Conservation (phyloP, 2,329 filamentous ascomycete species). For the Colletotrichum filicis region DNA sequence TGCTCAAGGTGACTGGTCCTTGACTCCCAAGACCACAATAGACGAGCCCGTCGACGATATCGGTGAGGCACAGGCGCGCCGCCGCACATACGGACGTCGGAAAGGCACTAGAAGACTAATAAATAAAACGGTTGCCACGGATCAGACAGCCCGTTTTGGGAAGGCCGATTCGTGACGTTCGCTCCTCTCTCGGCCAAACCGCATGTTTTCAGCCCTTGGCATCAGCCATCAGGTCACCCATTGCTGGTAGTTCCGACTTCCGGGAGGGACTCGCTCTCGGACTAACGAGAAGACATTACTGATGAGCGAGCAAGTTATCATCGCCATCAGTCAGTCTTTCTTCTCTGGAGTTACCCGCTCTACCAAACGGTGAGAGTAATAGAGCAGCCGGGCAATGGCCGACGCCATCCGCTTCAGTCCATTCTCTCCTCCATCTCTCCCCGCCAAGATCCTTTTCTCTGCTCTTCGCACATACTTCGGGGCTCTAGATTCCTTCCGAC, state of each 20-base stretch:
- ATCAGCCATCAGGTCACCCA: constrained; percentile 8
- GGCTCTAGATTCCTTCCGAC: too few species aligned
- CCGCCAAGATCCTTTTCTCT: not conserved
- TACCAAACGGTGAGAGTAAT: not conserved
- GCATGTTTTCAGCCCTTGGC: constrained; percentile 23
- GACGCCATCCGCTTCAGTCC: not conserved
- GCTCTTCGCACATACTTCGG: not conserved
- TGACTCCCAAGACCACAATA: not conserved
- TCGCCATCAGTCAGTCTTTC: not conserved
- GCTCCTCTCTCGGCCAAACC: constrained; percentile 6
- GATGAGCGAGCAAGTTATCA: not conserved
- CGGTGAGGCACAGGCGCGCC: constrained; percentile 8
- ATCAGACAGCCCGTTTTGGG: constrained; percentile 21
- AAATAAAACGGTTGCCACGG: not conserved
- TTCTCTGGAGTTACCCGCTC: not conserved
- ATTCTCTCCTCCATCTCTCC: not conserved
- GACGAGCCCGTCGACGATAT: constrained; percentile 15
- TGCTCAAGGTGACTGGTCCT: not conserved
- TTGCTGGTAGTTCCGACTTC: constrained; percentile 6
- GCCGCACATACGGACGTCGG: not conserved
- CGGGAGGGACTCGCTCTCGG: not conserved
- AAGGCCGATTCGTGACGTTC: constrained; percentile 10
- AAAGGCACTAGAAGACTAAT: not conserved
- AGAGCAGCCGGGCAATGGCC: not conserved
- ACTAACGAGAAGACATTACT: not conserved